Evolutionary conservation across 2,329 filamentous ascomycete species (phyloP), one percentile per base, ranked within the genome.

Genomic region (Pestalotiopsis sp.): DNA sequence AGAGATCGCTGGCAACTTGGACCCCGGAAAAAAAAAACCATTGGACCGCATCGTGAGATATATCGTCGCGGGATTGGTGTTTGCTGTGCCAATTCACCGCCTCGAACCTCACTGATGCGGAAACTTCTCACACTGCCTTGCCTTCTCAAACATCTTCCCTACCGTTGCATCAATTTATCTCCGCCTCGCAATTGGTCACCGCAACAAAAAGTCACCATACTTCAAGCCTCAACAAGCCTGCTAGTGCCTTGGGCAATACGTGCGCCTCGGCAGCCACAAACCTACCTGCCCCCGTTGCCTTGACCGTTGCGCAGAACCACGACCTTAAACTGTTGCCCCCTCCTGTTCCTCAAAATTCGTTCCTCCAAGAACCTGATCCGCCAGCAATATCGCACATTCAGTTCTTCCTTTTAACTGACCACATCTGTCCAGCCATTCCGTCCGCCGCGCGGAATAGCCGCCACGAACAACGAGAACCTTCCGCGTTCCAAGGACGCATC

Each of bases 381-480:
- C 25, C 11, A 65, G 11, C 64, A 45, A 14, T n/a, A 38, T 23
- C 41, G 7, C n/a, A 13, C 12, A 59, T 36, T 45, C 38, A 14
- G 52, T 58, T 17, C 36, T 39, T 11, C 31, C 36, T 13, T 23
- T 36, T 20, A 9, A 62, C 65, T 66, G 66, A 66, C 61, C 74
- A 74, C 69, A 71, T 71, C 67, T 65, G 65, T 66, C 20, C 72
- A 95, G 93, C 92, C 93, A 71, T 91, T 92, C 80, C 88, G 92
- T 80, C 88, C 87, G 75, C 73, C 84, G 74, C 87, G 90, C 77
- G 80, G 83, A 62, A 80, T 90, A 78, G 87, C 88, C 79, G 83
- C 87, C 75, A 86, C 86, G 77, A 84, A 84, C 66, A 92, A 94
- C 82, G 94, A 97, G 81, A 96, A 96, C 80, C 81, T 84, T 64